Conservation (phyloP, 345 rosid genomes). For the Rhodamnia argentea region DNA sequence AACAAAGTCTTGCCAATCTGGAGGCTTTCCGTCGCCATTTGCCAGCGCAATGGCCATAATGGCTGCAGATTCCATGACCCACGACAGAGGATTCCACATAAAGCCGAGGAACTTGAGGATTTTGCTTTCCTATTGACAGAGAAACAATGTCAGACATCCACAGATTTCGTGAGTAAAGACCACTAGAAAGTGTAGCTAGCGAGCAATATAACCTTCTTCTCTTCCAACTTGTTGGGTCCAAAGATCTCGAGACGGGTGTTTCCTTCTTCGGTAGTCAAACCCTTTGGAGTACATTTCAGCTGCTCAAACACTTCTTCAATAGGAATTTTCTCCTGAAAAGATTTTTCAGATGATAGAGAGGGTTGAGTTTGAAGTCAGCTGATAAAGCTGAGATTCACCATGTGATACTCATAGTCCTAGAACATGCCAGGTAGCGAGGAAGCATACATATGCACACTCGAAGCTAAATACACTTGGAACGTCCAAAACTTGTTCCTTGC, state of each 20-base stretch:
- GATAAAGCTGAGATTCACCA: not conserved
- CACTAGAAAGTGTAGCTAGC: not conserved
- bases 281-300: conserved; percentile 68
- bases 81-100: conserved; percentile 89
- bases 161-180: not conserved
- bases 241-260: conserved; percentile 64
- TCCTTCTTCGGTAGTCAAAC: conserved; percentile 55
- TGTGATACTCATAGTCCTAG: not conserved
- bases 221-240: conserved; percentile 90
- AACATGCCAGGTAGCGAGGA: not conserved
- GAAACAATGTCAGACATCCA: not conserved
- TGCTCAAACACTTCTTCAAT: conserved; percentile 86
- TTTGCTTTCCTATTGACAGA: conserved; percentile 52
- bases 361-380: not conserved
- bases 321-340: conserved; percentile 63
- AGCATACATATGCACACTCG: not conserved
- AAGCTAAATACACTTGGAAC: not conserved
- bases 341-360: not conserved
- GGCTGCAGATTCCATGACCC: conserved; percentile 95
- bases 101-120: conserved; percentile 75
- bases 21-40: conserved; percentile 60
- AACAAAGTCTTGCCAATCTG: conserved; percentile 71
- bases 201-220: conserved; percentile 46
- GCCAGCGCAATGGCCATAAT: conserved; percentile 84
- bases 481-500: not conserved